Base-by-base conservation (phyloP, 1,284 basidiomycete species). In the Dichomitus squalens region DNA sequence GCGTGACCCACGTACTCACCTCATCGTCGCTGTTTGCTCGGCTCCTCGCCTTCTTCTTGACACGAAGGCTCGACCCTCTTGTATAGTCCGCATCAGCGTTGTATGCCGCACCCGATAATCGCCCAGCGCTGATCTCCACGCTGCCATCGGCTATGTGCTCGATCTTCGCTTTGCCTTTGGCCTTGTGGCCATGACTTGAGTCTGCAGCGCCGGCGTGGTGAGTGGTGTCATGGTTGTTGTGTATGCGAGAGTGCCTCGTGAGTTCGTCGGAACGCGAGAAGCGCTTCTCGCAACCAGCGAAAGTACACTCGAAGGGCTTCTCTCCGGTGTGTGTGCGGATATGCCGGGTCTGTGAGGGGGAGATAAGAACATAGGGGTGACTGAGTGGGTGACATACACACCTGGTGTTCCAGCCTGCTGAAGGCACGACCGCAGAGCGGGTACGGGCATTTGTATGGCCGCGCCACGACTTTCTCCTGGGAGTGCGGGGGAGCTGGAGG, bases 321-420 rank as follows among this genome's bases (percentile, higher is more conserved):
- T 98, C 96, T 66, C 96, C 96, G 0, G 96, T 99, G 74, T 99
- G 96, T 0, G 96, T 99, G 57, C 96, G 91, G 55, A 98, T 96
- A 72, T 99, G 96, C 57, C 96, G 90, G 20, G 96, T 99, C 92
- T 98, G 74, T 0, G 52, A 41, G 39, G 49, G 40, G n/a, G 29
- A 31, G 64, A 67, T 59, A 49, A 66, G 51, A 55, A 55, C 65
- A 36, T 57, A 57, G 43, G 52, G 29, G 46, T 70, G 48, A 53
- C 53, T 29, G 36, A 52, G 23, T 36, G 52, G 49, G 48, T 16
- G 44, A 49, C 39, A 43, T 33, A 77, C 84, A 61, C 66, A 92
- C 94, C 85, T 95, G 93, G 73, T 97, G 95, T 74, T 96, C 95
- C 20, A 96, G 83, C 57, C 95, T 81, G 72, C 92, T 94, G 74